These are phyloP conservation scores for Calonectria leucothoes DNA, from an alignment of 2,329 filamentous ascomycete genomes.

Conservation along the genomic window DNA sequence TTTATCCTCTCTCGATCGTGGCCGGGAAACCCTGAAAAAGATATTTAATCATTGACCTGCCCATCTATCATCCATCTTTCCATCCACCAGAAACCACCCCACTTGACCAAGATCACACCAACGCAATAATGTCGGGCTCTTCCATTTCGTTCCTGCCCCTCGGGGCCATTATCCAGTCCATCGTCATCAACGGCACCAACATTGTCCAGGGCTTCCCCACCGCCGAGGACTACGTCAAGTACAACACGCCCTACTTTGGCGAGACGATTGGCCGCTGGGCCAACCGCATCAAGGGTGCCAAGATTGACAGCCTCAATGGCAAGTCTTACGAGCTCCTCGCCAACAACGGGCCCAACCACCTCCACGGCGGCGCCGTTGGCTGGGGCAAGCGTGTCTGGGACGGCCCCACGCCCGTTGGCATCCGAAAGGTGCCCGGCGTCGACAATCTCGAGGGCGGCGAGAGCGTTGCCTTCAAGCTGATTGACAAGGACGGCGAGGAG, in stretches of 20 bases:
- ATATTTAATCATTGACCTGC: conserved; percentile 18
- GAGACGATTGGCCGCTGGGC: conserved; percentile 90
- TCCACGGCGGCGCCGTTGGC: conserved; percentile 78
- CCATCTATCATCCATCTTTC: background rate
- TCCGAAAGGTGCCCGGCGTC: conserved; percentile 61
- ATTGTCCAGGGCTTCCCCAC: conserved; percentile 90
- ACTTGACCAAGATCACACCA: conserved; percentile 10
- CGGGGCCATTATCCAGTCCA: conserved; percentile 84
- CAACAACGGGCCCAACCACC: conserved; percentile 82
- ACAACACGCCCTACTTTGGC: conserved; percentile 87
- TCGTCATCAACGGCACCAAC: conserved; percentile 81
- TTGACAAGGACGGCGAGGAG: conserved; percentile 85
- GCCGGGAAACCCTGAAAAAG: background rate
- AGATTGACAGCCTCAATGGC: conserved; percentile 78
- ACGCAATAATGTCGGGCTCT: conserved; percentile 57
- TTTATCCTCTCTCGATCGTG: background rate
- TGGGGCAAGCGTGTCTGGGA: conserved; percentile 87
- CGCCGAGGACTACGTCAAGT: conserved; percentile 77
- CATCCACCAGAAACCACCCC: conserved; percentile 18
- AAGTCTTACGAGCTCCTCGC: conserved; percentile 75
- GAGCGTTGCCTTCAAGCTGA: conserved; percentile 72
- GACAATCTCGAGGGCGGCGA: conserved; percentile 69
- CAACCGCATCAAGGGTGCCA: conserved; percentile 82
- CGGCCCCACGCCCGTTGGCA: conserved; percentile 73
- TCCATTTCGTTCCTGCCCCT: conserved; percentile 77